Conservation (phyloP, 306 rosid genomes). For the barrel medic (Medicago truncatula) region MtrunA17r5.0-ANR NC_053048.1:14007001-14007500, state of each 20-base stretch:
- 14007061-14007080: neutral
- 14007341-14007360: slow-evolving; percentile 60
- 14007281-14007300: too few species aligned
- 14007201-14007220: slow-evolving; percentile 78
- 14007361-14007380: slow-evolving; percentile 82
- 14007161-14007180: neutral
- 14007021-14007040: neutral
- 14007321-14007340: too few species aligned
- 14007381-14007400: slow-evolving; percentile 92
- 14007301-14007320: too few species aligned
- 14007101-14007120: too few species aligned
- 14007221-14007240: too few species aligned
- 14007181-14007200: slow-evolving; percentile 64
- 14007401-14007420: slow-evolving; percentile 69
- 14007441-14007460: slow-evolving; percentile 95
- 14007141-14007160: neutral
- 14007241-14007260: too few species aligned
- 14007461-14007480: slow-evolving; percentile 90
- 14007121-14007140: slow-evolving; percentile 29
- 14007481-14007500: slow-evolving; percentile 22
- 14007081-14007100: neutral
- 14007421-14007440: slow-evolving; percentile 76
- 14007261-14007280: too few species aligned
- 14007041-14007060: neutral
- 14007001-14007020: neutral